Evolutionary conservation across 768 basidiomycete species (phyloP).

Genomic region (Hortiboletus flavorubellus): DNA sequence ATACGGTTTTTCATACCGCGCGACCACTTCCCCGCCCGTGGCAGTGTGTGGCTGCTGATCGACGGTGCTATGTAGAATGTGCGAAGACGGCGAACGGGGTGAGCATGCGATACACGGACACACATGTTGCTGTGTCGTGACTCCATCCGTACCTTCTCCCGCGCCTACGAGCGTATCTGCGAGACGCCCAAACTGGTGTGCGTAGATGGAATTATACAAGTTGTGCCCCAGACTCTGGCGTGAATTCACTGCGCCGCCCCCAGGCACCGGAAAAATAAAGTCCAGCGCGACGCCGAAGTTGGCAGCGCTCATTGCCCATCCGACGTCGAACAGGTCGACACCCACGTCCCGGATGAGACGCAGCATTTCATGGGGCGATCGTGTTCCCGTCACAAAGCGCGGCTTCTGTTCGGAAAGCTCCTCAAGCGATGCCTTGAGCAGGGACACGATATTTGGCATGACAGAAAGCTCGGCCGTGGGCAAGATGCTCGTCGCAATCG

Average conservation of each 20-base stretch:
- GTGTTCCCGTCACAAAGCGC: constrained; percentile 54
- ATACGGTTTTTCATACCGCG: constrained; percentile 32
- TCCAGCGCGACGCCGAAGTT: constrained; percentile 74
- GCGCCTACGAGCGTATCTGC: constrained; percentile 36
- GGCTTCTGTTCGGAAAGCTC: constrained; percentile 54
- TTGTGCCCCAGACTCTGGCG: constrained; percentile 59
- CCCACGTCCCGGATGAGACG: constrained; percentile 60
- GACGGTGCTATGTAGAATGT: constrained; percentile 43
- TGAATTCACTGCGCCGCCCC: not conserved
- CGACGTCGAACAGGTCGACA: constrained; percentile 71
- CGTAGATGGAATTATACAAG: constrained; percentile 57
- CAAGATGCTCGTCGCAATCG: not conserved
- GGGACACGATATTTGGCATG: constrained; percentile 27
- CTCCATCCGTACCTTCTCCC: not conserved
- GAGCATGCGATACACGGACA: constrained; percentile 61
- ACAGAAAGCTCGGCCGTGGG: not conserved
- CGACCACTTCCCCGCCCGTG: not conserved
- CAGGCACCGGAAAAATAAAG: constrained; percentile 61
- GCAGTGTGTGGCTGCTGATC: constrained; percentile 32
- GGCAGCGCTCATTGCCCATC: constrained; percentile 68
- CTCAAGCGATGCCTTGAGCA: constrained; percentile 59
- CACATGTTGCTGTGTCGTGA: not conserved
- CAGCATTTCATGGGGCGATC: constrained; percentile 75
- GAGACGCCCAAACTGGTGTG: constrained; percentile 57
- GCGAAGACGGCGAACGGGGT: constrained; percentile 35